These are phyloP conservation scores for Starmerella potacharoeniae DNA, from an alignment of 805 yeast genomes.

Conservation along the genomic window DNA sequence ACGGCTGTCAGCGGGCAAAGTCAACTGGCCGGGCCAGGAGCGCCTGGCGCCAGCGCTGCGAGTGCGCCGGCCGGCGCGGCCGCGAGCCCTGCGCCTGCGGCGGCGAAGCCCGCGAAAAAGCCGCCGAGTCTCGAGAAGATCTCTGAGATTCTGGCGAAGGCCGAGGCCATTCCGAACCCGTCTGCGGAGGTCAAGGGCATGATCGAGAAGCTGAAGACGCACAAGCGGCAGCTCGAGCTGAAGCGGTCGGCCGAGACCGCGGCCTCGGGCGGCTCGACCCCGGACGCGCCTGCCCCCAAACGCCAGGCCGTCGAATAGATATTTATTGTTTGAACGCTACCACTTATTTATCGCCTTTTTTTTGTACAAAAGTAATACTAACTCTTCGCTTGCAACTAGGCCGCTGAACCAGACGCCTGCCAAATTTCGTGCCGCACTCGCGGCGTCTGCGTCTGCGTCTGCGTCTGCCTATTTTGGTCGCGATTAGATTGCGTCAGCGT, in stretches of 20 bases:
- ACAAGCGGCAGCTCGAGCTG: conserved; percentile 23
- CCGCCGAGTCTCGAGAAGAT: conserved; percentile 26
- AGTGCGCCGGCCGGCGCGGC: background rate
- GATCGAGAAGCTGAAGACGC: conserved; percentile 28
- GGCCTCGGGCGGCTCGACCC: background rate
- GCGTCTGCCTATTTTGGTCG: too few relatives aligned
- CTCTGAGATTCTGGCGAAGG: conserved; percentile 29
- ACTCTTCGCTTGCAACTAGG: background rate
- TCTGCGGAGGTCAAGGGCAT: conserved; percentile 28
- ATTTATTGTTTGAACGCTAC: background rate
- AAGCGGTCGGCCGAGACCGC: conserved; percentile 18
- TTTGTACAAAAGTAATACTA: background rate
- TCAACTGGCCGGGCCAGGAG: background rate
- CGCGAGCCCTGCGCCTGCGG: background rate
- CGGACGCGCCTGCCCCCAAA: conserved; percentile 11
- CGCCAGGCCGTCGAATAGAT: conserved; percentile 14
- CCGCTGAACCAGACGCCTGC: background rate
- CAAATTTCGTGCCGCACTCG: background rate
- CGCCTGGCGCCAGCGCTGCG: background rate
- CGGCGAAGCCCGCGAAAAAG: conserved; percentile 10
- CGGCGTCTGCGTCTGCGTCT: too few relatives aligned
- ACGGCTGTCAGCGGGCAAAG: too few relatives aligned
- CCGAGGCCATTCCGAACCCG: conserved; percentile 30
- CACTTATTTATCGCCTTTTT: conserved; percentile 1
- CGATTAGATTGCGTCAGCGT: background rate